Base-by-base conservation (phyloP, 164 flowering plant species). In the Akebia trifoliata region DNA sequence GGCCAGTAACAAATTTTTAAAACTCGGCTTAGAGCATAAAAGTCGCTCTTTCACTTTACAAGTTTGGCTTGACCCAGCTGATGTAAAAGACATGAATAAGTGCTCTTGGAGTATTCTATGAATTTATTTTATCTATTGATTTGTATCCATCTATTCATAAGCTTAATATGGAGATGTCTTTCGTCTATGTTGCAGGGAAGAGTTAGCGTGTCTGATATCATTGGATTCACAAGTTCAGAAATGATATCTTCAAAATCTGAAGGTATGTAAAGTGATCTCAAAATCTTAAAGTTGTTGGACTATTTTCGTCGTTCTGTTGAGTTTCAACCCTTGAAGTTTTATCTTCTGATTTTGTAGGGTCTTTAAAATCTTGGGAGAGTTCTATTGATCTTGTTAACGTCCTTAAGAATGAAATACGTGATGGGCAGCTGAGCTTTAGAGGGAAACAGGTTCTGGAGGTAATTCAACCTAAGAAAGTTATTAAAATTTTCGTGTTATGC, bases 371-470 rank as follows among this genome's bases (percentile, higher is more conserved):
- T 20, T 87, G 89, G 85, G 93, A 85, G 29, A 77, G 86, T 65
- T 76, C 97, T 34, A 63, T 85, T 67, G 91, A 85, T 73, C 90
- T 90, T 64, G 87, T 90, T 42, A 81, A 84, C 72, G 83, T 82
- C 50, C 84, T 87, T 36, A 87, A 82, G 67, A 81, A 84, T 69
- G 97, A 90, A 70, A 87, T 90, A 61, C 94, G 97, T 45, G 97
- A 90, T 77, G 97, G 93, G 54, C 97, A 84, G 61, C 61, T 90
- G 70, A 90, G 89, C 67, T 87, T 90, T 51, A 80, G 97, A 63
- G 95, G 97, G 59, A 90, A 90, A 72, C 72, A 79, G 57, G 86
- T 90, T 24, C 80, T 90, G 34, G 94, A 90, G 97, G 95, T 90
- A 79, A 60, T 68, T 26, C 18, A 38, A 8, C 25, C 29, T 49